These are phyloP conservation scores for Tylopilus plumbeoviolaceoides DNA, from an alignment of 768 basidiomycete genomes.

Conservation along the genomic window DNA sequence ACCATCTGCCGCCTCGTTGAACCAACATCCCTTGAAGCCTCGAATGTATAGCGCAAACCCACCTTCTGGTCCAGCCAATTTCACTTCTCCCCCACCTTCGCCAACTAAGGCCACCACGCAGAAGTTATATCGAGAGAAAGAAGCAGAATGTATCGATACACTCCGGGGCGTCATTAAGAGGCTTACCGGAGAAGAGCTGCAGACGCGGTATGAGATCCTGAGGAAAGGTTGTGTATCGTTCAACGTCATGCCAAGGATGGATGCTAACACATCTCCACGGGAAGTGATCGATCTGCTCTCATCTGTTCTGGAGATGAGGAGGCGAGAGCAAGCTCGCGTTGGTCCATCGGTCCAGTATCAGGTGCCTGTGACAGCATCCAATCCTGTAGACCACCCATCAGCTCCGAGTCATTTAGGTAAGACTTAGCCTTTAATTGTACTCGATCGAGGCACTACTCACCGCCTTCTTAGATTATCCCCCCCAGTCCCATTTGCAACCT, in stretches of 20 bases:
- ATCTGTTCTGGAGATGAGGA: background rate
- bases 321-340: background rate
- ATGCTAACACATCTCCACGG: background rate
- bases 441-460: background rate
- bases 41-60: conserved; percentile 3
- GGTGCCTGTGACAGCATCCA: background rate
- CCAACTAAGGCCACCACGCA: conserved; percentile 15
- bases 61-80: background rate
- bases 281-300: conserved; percentile 12
- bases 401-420: background rate
- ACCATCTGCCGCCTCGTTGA: background rate
- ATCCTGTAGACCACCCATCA: background rate
- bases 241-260: background rate
- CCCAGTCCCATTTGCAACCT: background rate
- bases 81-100: background rate
- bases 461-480: background rate
- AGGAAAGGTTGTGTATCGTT: conserved; percentile 14
- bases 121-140: conserved; percentile 22
- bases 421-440: background rate
- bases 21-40: background rate
- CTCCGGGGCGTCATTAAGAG: conserved; percentile 17
- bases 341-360: background rate
- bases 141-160: conserved; percentile 10
- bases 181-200: conserved; percentile 15
- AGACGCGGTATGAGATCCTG: conserved; percentile 20